Base-by-base conservation (phyloP, 2,329 filamentous ascomycete genomes). In the Penicillium thymicola region DNA sequence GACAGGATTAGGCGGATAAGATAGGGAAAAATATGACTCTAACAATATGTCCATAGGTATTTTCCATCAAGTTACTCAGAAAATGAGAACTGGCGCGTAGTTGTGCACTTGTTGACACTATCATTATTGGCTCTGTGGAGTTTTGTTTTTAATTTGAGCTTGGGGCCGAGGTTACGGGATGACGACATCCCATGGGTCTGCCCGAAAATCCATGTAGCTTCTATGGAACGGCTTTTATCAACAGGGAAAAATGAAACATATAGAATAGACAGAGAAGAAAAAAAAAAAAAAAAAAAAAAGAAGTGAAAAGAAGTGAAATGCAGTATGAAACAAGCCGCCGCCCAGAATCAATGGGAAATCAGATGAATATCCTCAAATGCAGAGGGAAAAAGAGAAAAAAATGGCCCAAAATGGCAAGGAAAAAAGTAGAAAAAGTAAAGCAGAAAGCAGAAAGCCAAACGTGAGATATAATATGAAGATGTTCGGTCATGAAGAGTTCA, bases 151-250 rank as follows among this genome's bases (percentile, higher is more conserved):
- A 36, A 42, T 44, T 27, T 30, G 28, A 51, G 27, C 16, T 21
- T 37, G 41, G 30, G 36, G 42, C 55, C 45, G 55, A 59, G 55
- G 51, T 40, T 55, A 43, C 58, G 54, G 55, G 50, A 58, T 64
- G 56, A 64, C 63, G 59, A 62, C 62, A 63, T 57, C 38, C 46
- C 37, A 40, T 34, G 46, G 36, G 40, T 40, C 30, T 30, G 23
- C 38, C 48, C 28, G 49, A 45, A 44, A 51, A 51, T 44, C 49
- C 49, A 44, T 27, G 43, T 38, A 32, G 30, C 38, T 51, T 28
- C 49, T 44, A 51, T 36, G 30, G 18, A 51, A 44, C 44, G 28
- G 16, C 49, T 51, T 45, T 34, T 44, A 45, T 51, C 1, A 2
- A 45, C 49, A 36, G n/a, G 13, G 5, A 5, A 27, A 16, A 41